Evolutionary conservation across 2,329 filamentous ascomycete genomes (phyloP).

Genomic region (Ceratocystis lukuohia): DNA sequence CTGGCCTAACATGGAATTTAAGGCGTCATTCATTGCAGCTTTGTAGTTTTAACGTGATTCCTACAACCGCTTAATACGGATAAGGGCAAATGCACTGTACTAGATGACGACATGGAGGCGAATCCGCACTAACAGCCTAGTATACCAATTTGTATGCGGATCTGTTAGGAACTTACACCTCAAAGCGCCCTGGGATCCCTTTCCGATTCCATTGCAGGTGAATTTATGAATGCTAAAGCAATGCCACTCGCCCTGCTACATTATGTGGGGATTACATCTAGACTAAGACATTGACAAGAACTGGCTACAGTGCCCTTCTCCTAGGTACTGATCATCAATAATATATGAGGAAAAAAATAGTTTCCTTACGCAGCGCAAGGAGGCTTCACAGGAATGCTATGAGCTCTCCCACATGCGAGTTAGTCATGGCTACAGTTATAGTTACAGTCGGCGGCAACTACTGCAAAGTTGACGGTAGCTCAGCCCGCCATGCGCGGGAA

Average conservation of each 20-base stretch:
- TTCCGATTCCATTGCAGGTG: background rate
- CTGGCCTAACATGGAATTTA: no score
- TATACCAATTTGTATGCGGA: background rate
- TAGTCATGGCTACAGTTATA: no score
- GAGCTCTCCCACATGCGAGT: background rate
- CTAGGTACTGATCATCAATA: background rate
- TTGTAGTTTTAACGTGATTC: no score
- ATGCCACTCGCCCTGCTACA: background rate
- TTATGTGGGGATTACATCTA: background rate
- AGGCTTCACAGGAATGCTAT: background rate
- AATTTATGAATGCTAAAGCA: background rate
- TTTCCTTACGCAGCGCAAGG: background rate
- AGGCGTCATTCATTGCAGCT: background rate
- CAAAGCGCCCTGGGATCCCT: no score
- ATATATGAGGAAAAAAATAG: background rate
- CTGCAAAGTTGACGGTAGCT: no score
- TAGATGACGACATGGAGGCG: background rate
- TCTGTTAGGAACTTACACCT: constrained; percentile 1
- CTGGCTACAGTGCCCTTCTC: background rate
- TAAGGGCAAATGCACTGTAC: background rate
- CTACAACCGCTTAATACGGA: background rate
- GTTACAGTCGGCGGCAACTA: no score
- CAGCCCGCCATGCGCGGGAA: no score
- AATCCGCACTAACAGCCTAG: background rate
- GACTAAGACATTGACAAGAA: background rate